A percentile compares a stretch with the other conserved stretches of the same genome.
Evolutionary conservation across 768 basidiomycete genomes (phyloP).

Genomic region (Pleurotus cornucopiae): DNA sequence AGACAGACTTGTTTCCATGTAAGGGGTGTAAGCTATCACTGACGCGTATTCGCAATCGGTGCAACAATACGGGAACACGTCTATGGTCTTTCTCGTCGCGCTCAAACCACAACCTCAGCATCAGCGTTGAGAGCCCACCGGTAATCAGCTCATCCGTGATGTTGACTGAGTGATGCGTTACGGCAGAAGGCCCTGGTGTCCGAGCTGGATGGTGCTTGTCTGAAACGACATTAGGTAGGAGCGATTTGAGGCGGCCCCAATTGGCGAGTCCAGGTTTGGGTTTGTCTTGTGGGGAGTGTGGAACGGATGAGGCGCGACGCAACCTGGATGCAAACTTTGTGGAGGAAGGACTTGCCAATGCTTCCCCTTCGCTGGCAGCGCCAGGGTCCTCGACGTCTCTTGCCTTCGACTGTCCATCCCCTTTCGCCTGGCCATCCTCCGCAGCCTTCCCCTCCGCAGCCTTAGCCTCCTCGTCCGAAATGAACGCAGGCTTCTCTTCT

Average conservation of each 20-base stretch:
- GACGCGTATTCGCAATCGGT: conserved; percentile 78
- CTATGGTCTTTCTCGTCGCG: conserved; percentile 80
- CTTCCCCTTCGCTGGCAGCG: background rate
- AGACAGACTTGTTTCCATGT: conserved; percentile 72
- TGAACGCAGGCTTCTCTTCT: conserved; percentile 38
- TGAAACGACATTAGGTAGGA: conserved; percentile 54
- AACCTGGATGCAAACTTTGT: conserved; percentile 2
- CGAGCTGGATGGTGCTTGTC: conserved; percentile 21
- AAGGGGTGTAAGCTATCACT: conserved; percentile 84
- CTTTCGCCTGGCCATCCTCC: background rate
- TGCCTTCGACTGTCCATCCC: too few relatives aligned
- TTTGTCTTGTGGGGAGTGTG: conserved; percentile 18
- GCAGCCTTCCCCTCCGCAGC: background rate
- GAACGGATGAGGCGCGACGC: conserved; percentile 30
- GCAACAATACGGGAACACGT: conserved; percentile 75
- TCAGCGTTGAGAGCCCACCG: conserved; percentile 73
- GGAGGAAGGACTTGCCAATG: background rate
- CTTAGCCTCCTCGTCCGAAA: conserved; percentile 18
- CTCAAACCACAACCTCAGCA: conserved; percentile 82
- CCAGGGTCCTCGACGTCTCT: background rate
- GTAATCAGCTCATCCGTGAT: conserved; percentile 81
- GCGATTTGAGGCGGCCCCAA: conserved; percentile 64
- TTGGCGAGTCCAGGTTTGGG: conserved; percentile 30
- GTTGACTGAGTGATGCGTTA: conserved; percentile 55
- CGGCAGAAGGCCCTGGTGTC: conserved; percentile 40